Conservation (phyloP, 176 grass and related monocot species). For the Carex scoparia region DNA sequence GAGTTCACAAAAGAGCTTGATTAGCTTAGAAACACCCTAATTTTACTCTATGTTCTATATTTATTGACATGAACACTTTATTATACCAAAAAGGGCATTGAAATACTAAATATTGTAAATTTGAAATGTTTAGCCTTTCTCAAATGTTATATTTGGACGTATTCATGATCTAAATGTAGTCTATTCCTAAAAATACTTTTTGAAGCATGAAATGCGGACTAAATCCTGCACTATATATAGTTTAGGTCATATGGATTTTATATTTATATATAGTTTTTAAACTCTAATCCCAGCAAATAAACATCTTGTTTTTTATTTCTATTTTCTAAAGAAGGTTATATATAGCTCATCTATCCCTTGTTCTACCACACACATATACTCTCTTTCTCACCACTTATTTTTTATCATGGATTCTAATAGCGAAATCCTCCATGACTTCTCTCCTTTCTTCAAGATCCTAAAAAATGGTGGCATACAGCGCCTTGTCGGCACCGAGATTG, state of each 20-base stretch:
- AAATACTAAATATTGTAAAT: no score
- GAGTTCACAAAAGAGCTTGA: no score
- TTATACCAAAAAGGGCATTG: no score
- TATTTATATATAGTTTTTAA: background rate
- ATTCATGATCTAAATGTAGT: background rate
- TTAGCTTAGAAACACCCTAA: no score
- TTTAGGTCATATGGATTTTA: background rate
- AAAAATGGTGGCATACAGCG: constrained; percentile 42
- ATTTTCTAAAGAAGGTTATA: background rate
- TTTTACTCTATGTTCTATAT: no score
- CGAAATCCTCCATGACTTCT: constrained; percentile 31
- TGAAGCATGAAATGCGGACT: no score
- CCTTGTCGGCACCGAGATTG: constrained; percentile 31
- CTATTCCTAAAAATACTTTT: background rate
- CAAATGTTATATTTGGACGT: background rate
- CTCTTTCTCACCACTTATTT: background rate
- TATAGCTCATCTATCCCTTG: background rate
- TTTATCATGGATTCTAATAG: constrained; percentile 7
- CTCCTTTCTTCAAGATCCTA: constrained; percentile 35
- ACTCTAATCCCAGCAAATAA: no score
- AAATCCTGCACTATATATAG: no score
- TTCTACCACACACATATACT: background rate
- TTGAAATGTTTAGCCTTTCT: no score
- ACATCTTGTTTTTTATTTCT: no score
- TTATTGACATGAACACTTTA: no score